Percentiles rank a stretch among this genome's conserved stretches.
Evolutionary conservation across 345 rosid genomes (phyloP).

Genomic region (Eucalyptus tenuipes): DNA sequence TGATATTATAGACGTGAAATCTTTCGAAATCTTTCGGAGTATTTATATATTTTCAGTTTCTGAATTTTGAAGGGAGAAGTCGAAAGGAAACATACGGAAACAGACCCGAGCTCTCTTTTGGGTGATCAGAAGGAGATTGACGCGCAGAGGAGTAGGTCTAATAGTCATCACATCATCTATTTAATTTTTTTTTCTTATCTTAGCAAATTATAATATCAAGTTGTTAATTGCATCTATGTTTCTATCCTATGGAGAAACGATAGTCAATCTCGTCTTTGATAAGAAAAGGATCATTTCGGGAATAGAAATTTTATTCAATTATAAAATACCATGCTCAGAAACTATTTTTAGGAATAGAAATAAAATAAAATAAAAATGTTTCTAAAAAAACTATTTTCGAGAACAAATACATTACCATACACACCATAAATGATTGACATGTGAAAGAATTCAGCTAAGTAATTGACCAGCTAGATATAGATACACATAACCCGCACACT

Average conservation of each 20-base stretch:
- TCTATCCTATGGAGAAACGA: background rate
- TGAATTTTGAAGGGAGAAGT: background rate
- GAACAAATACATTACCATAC: fast-evolving
- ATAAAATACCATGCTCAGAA: too few species aligned
- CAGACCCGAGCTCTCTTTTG: background rate
- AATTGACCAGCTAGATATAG: background rate
- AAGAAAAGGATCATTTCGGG: fast-evolving
- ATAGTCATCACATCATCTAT: background rate
- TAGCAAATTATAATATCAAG: background rate
- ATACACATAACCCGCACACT: background rate
- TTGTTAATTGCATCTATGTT: background rate
- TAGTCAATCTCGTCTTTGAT: background rate
- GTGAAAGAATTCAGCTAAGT: too few species aligned
- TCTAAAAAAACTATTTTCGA: fast-evolving
- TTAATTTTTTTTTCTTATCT: background rate
- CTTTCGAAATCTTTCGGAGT: too few species aligned
- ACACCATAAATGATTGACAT: fast-evolving
- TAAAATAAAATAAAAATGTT: fast-evolving
- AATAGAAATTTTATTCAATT: too few species aligned
- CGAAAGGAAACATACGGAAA: background rate
- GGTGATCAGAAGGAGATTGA: background rate
- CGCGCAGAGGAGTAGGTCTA: background rate
- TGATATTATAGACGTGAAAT: background rate
- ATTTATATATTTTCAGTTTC: background rate
- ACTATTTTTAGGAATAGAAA: fast-evolving